Evolutionary conservation across 768 basidiomycete species (phyloP).

Genomic region (Tricholoma terreum): DNA sequence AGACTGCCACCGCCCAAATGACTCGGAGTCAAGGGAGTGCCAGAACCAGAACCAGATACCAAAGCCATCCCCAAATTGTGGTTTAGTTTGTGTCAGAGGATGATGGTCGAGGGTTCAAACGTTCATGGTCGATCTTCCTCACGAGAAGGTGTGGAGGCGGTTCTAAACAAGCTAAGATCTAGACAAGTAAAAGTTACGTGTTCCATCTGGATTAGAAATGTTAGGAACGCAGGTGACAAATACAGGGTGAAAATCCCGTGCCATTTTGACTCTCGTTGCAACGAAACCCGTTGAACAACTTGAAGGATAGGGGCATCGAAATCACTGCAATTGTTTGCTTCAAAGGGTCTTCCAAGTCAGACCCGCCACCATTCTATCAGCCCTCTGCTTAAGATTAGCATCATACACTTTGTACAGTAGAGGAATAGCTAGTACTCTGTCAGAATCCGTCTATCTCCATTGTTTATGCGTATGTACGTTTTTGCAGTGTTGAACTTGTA

Average conservation of each 20-base stretch:
- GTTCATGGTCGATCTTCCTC: conserved; percentile 86
- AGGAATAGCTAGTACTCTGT: too few species aligned
- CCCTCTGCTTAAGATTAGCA: conserved; percentile 56
- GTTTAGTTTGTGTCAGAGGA: conserved; percentile 93
- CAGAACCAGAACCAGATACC: conserved; percentile 56
- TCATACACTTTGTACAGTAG: not conserved
- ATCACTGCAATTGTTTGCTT: conserved; percentile 89
- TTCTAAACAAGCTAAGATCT: conserved; percentile 88
- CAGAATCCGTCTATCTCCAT: too few species aligned
- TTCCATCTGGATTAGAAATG: not conserved
- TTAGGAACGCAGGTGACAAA: not conserved
- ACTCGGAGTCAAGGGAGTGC: conserved; percentile 77
- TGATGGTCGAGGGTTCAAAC: conserved; percentile 79
- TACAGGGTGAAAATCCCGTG: conserved; percentile 82
- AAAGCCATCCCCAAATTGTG: conserved; percentile 60
- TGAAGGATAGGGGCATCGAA: conserved; percentile 78
- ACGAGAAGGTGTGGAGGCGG: conserved; percentile 76
- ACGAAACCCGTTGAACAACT: conserved; percentile 57
- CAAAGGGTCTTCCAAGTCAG: conserved; percentile 95
- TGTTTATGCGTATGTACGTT: too few species aligned
- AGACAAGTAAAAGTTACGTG: conserved; percentile 66
- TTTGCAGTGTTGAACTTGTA: too few species aligned
- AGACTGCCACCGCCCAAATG: conserved; percentile 85
- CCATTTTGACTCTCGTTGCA: conserved; percentile 82
- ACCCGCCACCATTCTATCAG: conserved; percentile 86